Base-by-base conservation (phyloP, 495 filamentous ascomycete genomes). In the Evernia prunastri region DNA sequence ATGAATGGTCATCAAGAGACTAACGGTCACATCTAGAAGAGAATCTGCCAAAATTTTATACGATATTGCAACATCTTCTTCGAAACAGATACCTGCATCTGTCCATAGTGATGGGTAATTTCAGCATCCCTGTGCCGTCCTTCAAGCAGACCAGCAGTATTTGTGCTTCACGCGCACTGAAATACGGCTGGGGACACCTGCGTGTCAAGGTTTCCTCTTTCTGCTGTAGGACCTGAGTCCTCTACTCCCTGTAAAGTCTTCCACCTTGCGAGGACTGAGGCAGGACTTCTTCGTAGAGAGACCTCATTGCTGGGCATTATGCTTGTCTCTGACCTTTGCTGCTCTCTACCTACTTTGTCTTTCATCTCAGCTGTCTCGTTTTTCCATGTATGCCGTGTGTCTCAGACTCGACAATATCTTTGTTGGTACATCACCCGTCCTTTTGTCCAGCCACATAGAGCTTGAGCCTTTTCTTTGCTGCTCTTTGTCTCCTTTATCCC, bases 1-100 rank as follows among this genome's bases (percentile, higher is more conserved):
- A 49, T 71, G 53, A 77, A 78, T 66, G 72, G 77, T 59, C 60
- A 67, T 45, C 37, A 60, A 27, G 67, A 67, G 58, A 72, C 51
- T 69, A 75, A 72, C 33, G 67, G 67, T 33, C 61, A 63, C 35
- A 36, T 33, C 17, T 68, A 23, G 60, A 11, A 20, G 15, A 18
- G 4, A 58, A 0, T 5, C 11, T 11, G 1, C n/a, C 23, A 59
- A 59, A 49, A 39, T 5, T 4, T 37, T 40, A n/a, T n/a, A 4
- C 5, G 4, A 15, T 18, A 31, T 25, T 27, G 29, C 33, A 31
- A 49, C n/a, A 36, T 12, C 31, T 8, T 29, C 3, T 18, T 13
- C 12, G 20, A 27, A 33, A 39, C 10, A 9, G n/a, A 39, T 9
- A 9, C 36, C 36, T 39, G 36, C 36, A 39, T 39, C 1, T 39